Evolutionary conservation across 257 asterid species (phyloP).

Genomic region (Thymus quinquecostatus): DNA sequence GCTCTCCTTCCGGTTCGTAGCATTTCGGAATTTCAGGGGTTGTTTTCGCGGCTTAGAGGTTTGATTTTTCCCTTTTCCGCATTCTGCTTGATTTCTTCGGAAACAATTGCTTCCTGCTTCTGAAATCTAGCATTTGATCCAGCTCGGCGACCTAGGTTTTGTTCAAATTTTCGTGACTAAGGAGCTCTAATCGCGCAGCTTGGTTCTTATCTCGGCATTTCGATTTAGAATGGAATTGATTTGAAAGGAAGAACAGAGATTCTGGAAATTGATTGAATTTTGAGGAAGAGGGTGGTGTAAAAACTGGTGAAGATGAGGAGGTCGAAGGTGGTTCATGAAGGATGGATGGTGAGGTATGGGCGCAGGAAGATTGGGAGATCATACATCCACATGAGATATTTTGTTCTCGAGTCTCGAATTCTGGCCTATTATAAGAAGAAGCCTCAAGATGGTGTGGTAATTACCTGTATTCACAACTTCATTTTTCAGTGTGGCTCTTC

Average conservation of each 20-base stretch:
- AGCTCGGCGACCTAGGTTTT: conserved; percentile 28
- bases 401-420: conserved; percentile 75
- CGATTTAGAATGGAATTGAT: neutral
- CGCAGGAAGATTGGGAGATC: conserved; percentile 90
- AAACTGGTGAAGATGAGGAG: conserved; percentile 55
- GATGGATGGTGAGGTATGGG: conserved; percentile 97
- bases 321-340: conserved; percentile 85
- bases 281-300: conserved; percentile 12
- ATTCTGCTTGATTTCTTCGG: neutral
- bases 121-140: conserved; percentile 30
- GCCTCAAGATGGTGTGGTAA: conserved; percentile 80
- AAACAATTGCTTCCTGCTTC: conserved; percentile 18
- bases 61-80: neutral
- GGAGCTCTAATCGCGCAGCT: conserved; percentile 26
- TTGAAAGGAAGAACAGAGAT: no score
- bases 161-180: conserved; percentile 32
- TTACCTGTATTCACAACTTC: conserved; percentile 3
- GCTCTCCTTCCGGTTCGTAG: neutral
- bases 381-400: conserved; percentile 85
- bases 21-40: conserved; percentile 17
- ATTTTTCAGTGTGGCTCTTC: conserved; percentile 3
- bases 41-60: conserved; percentile 5
- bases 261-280: conserved; percentile 15
- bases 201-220: neutral
- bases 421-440: conserved; percentile 89